Base-by-base conservation (phyloP, 352 stramenopile species). In the Pythium graminicola region DNA sequence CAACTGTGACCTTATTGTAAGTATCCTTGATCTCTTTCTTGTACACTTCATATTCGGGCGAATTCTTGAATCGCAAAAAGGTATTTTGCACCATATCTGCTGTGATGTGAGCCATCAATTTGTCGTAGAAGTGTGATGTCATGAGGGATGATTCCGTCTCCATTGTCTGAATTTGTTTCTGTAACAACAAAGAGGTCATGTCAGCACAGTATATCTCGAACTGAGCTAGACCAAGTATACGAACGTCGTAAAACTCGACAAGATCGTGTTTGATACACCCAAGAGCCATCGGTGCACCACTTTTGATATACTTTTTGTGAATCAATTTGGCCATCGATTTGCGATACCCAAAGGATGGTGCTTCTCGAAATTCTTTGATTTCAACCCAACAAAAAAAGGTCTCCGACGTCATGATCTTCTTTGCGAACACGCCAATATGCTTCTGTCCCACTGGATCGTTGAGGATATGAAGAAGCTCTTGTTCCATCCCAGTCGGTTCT, bases 331-430 rank as follows among this genome's bases (percentile, higher is more conserved):
- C 81, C 19, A 88, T 67, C 7, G 69, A 85, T 44, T 84, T 78
- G 42, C 81, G 75, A 50, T 89, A 88, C 2, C 76, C 76, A 11
- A 71, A 50, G 0, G 73, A 84, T 32, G 79, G 78, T 2, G 81
- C 72, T 17, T 89, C 76, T 19, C 68, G 69, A 58, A 88, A 93
- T 47, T 93, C 79, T 45, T 88, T 85, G 64, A 90, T 86, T 62
- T 90, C 76, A 32, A 93, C 78, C 81, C 81, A 93, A 65, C 81
- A 88, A 56, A 88, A 89, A 39, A 93, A 88, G 9, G 81, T 85
- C 65, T 93, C 81, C 45, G 79, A 72, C 9, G 77, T 88, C 60
- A 88, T 61, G 47, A 90, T 90, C 63, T 88, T 88, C 62, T 93
- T 89, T 38, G 81, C 81, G 44, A 78, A 89, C 11, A 66, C 61